Conservation (phyloP, 768 basidiomycete genomes). For the Inosperma sp. region DNA sequence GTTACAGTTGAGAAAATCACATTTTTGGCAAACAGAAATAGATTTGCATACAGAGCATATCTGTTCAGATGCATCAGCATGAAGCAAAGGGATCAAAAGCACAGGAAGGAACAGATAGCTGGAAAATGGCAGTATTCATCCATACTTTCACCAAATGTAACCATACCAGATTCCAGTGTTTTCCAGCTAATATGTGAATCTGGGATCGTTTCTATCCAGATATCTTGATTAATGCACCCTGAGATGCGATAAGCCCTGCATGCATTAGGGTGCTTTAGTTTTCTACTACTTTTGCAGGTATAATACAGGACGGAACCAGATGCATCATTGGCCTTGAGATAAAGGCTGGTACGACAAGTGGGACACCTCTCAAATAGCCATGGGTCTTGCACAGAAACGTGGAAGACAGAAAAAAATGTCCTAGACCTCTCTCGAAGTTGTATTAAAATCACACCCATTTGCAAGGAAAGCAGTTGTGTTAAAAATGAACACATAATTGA, state of each 20-base stretch:
- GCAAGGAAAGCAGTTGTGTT: neutral
- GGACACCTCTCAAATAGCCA: neutral
- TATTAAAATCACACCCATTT: neutral
- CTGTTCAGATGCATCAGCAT: no score
- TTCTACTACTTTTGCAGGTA: neutral
- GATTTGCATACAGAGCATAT: no score
- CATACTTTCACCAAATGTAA: no score
- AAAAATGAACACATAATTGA: neutral
- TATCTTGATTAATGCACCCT: no score
- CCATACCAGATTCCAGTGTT: no score
- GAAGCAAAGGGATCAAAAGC: no score
- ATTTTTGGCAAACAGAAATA: no score
- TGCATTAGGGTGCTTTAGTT: neutral
- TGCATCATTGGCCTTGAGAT: neutral
- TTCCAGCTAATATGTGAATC: no score
- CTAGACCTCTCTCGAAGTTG: neutral
- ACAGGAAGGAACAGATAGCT: no score
- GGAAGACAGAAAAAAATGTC: neutral
- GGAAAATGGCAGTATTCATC: no score
- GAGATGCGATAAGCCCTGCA: neutral
- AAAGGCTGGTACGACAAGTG: neutral
- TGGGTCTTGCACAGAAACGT: neutral
- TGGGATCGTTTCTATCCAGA: neutral
- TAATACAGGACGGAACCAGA: neutral
- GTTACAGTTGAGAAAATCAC: no score